Conservation (phyloP, 352 stramenopile species). For the Phytophthora syringae region DNA sequence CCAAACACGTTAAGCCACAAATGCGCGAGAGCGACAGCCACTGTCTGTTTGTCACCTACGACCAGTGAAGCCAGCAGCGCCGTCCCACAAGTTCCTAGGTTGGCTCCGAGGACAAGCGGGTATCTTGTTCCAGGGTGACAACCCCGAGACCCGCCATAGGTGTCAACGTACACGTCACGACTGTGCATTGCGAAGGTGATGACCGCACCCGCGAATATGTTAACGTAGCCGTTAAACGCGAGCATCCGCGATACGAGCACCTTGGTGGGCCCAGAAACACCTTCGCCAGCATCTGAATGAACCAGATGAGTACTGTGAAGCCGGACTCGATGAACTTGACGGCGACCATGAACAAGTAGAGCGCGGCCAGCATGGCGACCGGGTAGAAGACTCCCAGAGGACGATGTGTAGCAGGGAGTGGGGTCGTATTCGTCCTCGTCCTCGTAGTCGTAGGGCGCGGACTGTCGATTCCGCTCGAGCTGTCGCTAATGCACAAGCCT, state of each 20-base stretch:
- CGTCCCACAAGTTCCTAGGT: conserved; percentile 91
- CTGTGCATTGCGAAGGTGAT: conserved; percentile 90
- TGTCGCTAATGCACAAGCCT: conserved; percentile 45
- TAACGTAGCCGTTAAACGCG: conserved; percentile 87
- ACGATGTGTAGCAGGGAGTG: conserved; percentile 25
- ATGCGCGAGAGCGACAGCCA: conserved; percentile 90
- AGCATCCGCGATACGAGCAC: conserved; percentile 84
- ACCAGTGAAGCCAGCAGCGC: conserved; percentile 88
- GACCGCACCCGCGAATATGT: conserved; percentile 78
- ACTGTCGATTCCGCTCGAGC: conserved; percentile 25
- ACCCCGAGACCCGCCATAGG: conserved; percentile 88
- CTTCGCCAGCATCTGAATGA: conserved; percentile 57
- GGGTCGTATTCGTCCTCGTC: conserved; percentile 14
- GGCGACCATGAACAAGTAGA: conserved; percentile 91
- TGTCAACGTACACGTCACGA: conserved; percentile 89
- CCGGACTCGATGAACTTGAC: conserved; percentile 72
- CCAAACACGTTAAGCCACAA: conserved; percentile 93
- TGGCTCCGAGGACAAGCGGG: conserved; percentile 91
- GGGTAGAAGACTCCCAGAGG: conserved; percentile 33
- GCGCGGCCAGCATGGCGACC: conserved; percentile 42
- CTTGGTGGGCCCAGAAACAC: conserved; percentile 83
- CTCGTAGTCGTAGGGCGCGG: conserved; percentile 10
- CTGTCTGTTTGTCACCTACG: conserved; percentile 62
- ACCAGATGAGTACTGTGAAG: conserved; percentile 61
- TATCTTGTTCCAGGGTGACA: conserved; percentile 87